A percentile compares a stretch with the other conserved stretches of the same genome.
phyloP scores from a whole-genome alignment of 1,139 yeast species.

The Geotrichum restrictum region DNA sequence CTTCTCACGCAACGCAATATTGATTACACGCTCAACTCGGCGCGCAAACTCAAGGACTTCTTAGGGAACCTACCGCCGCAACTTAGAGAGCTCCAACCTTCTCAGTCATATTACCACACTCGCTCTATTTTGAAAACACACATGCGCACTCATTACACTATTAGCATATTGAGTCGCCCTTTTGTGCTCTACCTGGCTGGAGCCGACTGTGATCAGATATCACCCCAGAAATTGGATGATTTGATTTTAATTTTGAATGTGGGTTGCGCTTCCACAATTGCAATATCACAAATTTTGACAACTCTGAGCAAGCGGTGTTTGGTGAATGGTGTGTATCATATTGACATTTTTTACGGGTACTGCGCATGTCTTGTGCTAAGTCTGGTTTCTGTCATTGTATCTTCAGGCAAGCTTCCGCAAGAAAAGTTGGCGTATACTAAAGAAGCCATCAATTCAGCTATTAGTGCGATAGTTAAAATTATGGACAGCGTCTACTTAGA shows the following conservation, averaged over 20 bases:
- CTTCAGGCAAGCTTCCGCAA: constrained; percentile 19
- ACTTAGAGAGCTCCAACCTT: constrained; percentile 15
- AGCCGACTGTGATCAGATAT: constrained; percentile 13
- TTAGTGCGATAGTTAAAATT: constrained; percentile 16
- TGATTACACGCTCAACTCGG: constrained; percentile 15
- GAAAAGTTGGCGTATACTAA: constrained; percentile 17
- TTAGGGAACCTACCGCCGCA: constrained; percentile 16
- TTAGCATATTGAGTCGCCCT: constrained; percentile 21
- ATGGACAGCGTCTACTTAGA: constrained; percentile 20
- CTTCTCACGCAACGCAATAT: constrained; percentile 15
- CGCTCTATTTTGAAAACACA: constrained; percentile 21
- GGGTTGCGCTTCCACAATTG: constrained; percentile 22
- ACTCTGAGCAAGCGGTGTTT: constrained; percentile 14
- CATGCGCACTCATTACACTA: constrained; percentile 19
- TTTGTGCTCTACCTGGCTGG: constrained; percentile 21
- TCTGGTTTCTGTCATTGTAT: constrained; percentile 16
- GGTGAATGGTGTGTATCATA: constrained; percentile 19
- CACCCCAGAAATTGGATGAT: constrained; percentile 17
- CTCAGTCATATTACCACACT: constrained; percentile 17
- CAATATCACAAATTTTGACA: constrained; percentile 20
- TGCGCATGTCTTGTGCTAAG: constrained; percentile 21
- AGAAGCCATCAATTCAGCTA: constrained; percentile 14
- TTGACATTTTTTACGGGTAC: constrained; percentile 21
- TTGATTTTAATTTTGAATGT: constrained; percentile 15
- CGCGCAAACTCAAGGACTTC: constrained; percentile 18